Evolutionary conservation across 768 basidiomycete genomes (phyloP), one percentile per base, ranked within the genome.

Genomic region (Leccinum uliginosum): DNA sequence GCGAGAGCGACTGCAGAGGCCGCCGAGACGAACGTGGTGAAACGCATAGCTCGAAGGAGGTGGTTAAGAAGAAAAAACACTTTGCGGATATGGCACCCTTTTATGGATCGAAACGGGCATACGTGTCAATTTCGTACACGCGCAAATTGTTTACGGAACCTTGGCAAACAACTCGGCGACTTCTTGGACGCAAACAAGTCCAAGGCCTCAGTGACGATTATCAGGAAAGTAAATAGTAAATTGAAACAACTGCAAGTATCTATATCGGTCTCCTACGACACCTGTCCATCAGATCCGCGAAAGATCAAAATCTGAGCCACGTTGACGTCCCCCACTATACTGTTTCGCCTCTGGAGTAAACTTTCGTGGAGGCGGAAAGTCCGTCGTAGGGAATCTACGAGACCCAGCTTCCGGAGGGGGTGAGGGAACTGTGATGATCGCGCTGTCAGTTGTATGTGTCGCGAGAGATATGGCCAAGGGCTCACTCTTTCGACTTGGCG

Each of bases 361-460:
- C 26, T 76, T 75, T 40, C 89, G 82, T 4, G 91, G 91, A 14
- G 84, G 83, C 1, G 91, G 91, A 67, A 93, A 91, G 51, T 85
- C 89, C 14, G 76, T 73, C n/a, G 85, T 80, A 7, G 89, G 89
- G 67, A 91, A 93, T 15, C 78, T 84, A 65, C 90, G 86, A 23
- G 78, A 69, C 9, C 89, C 89, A 43, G 79, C 81, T 54, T 78
- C 82, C 3, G 89, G 82, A 24, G 83, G 83, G 6, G 83, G 83
- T 4, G 80, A 74, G 21, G 83, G 79, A 47, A 82, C 81, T 83
- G 55, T 4, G 47, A 57, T 55, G 53, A 61, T 50, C 46, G 54
- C 50, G 56, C 30, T 21, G 57, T 64, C 53, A 60, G 67, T 50
- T 38, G 35, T 53, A 55, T 17, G 43, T 6, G 14, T 24, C 45